phyloP scores from a whole-genome alignment of 2,329 filamentous ascomycete genomes.

The Ceratocystis harringtonii region DNA sequence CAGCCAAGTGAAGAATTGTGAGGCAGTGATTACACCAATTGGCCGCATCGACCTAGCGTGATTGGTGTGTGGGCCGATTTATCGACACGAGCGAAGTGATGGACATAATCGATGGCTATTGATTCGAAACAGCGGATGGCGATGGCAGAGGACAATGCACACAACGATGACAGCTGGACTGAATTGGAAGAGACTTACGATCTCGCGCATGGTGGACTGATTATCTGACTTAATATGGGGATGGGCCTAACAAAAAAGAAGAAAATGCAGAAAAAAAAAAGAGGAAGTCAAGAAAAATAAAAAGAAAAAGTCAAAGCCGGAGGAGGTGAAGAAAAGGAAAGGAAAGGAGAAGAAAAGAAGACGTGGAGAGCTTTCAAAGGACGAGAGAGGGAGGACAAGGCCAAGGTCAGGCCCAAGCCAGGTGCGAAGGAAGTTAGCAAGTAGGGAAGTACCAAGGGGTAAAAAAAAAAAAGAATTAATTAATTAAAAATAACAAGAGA shows the following conservation, averaged over 20 bases:
- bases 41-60: constrained; percentile 10
- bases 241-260: constrained; percentile 21
- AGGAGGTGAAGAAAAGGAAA: constrained; percentile 23
- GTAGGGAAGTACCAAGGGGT: constrained; percentile 1
- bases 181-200: constrained; percentile 37
- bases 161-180: neutral
- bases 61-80: no score
- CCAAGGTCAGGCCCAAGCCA: constrained; percentile 9
- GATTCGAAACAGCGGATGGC: constrained; percentile 6
- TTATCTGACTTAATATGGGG: constrained; percentile 20
- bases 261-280: constrained; percentile 13
- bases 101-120: constrained; percentile 4
- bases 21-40: neutral
- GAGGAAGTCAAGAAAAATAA: constrained; percentile 24
- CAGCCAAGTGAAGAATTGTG: neutral
- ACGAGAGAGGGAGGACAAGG: constrained; percentile 11
- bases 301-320: constrained; percentile 4
- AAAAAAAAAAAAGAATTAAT: constrained; percentile 3
- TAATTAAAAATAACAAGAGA: neutral
- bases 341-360: constrained; percentile 19
- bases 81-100: no score
- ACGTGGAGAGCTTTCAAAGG: constrained; percentile 12
- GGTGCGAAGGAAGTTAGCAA: constrained; percentile 12
- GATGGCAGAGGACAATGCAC: constrained; percentile 6
- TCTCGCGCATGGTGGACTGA: constrained; percentile 48